Conservation (phyloP, 225 moss, liverwort and hornwort species). For the Polytrichum commune region DNA sequence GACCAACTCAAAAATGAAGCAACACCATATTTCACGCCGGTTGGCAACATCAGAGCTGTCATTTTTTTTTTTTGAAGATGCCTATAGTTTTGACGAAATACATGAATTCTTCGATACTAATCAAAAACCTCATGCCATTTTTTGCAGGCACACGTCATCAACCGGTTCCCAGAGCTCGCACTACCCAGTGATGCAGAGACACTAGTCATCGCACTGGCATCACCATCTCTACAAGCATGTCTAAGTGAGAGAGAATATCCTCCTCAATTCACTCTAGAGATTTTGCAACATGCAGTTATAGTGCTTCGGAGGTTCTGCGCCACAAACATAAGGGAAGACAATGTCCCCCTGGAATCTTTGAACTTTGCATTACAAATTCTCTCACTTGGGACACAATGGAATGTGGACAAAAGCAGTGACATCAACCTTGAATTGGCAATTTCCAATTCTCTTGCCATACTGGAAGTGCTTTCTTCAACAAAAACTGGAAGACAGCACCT, state of each 20-base stretch:
- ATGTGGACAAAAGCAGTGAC: conserved; percentile 34
- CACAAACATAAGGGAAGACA: conserved; percentile 44
- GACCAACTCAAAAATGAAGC: too few species aligned
- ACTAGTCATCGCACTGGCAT: conserved; percentile 58
- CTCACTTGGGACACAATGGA: conserved; percentile 67
- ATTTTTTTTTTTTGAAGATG: too few species aligned
- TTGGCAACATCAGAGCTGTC: too few species aligned
- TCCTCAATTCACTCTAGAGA: conserved; percentile 39
- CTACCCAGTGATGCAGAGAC: conserved; percentile 76
- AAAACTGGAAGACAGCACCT: conserved; percentile 61
- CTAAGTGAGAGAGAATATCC: conserved; percentile 64
- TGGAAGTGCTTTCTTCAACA: conserved; percentile 66
- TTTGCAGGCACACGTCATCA: conserved; percentile 74
- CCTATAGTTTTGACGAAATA: too few species aligned
- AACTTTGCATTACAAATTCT: conserved; percentile 81
- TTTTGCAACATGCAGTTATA: conserved; percentile 60
- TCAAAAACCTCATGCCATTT: background rate
- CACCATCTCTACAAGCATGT: conserved; percentile 62
- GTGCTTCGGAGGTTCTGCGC: conserved; percentile 68
- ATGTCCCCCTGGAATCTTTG: conserved; percentile 45
- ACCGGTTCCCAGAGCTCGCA: conserved; percentile 60
- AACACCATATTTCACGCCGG: too few species aligned
- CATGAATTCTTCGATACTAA: too few species aligned
- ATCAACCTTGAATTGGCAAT: conserved; percentile 66
- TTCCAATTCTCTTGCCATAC: conserved; percentile 72